Base-by-base conservation (phyloP, 192 early-diverging fungal species). In the Radiomyces spectabilis region DNA sequence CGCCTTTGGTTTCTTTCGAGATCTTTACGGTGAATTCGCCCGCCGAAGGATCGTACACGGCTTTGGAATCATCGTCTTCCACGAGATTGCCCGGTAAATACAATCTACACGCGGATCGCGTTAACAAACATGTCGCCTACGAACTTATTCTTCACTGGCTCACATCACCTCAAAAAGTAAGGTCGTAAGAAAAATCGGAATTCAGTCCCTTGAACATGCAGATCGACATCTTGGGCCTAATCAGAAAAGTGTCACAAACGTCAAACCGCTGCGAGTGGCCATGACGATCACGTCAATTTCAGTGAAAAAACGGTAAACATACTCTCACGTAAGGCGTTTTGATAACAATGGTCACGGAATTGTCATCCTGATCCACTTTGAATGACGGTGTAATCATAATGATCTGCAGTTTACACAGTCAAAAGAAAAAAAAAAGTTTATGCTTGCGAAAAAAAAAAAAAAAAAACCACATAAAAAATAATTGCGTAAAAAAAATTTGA, bases 371-470 rank as follows among this genome's bases (percentile, higher is more conserved):
- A 1, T 76, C 71, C 13, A 92, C 76, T 31, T 61, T 67, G 58
- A 98, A 98, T 10, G 64, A 57, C 5, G 95, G 94, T n/a, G 93
- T 94, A 49, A 96, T 81, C 95, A 98, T 98, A 29, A n/a, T n/a
- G n/a, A n/a, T n/a, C n/a, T n/a, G n/a, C n/a, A n/a, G n/a, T n/a
- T n/a, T n/a, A n/a, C n/a, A n/a, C 53, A 37, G 32, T n/a, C 16
- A n/a, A 35, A 25, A 35, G 40, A 41, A 38, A 39, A 51, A 59
- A 25, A 29, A 32, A 0, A 38, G 46, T 42, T 13, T 16, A 42
- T 16, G 5, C 41, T 42, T 42, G 15, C 15, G 50, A 21, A 49
- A 7, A 7, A 13, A 31, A 30, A 49, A 31, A 49, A 49, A 49
- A 49, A 49, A 21, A 49, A 43, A 43, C 15, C 5, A 10, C 5